Evolutionary conservation across 345 rosid genomes (phyloP), one percentile per base, ranked within the genome.

Genomic region (Theobroma cacao): DNA sequence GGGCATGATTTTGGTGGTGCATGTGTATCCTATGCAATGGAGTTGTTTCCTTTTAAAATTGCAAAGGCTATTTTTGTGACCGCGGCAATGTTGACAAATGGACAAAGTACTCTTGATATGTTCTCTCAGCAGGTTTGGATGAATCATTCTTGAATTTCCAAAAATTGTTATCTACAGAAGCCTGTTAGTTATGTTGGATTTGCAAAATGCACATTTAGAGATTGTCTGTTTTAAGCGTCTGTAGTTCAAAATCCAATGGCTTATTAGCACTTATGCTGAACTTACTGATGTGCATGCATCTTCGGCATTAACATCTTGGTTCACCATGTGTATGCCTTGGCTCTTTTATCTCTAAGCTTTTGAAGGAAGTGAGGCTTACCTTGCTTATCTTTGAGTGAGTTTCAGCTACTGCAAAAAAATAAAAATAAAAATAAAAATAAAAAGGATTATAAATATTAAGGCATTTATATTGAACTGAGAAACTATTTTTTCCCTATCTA

Each of bases 1-100:
- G 98, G 98, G 45, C 99, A 94, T 14, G 98, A 96, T 85, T 89
- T 96, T 77, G 99, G 98, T 61, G 99, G 99, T 70, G 91, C 97
- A 52, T 94, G 99, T 75, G 72, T 91, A 72, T 91, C 97, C 9
- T 90, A 90, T 72, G 95, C 89, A 55, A 90, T 94, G 98, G 99
- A 96, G 86, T 75, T 89, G 78, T 92, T 91, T 87, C 95, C 98
- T 77, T 63, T 41, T 10, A 94, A 84, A 88, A 77, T 91, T 62
- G 86, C 94, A 2, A 96, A 91, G 86, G 95, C 98, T 59, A 77
- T 92, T 72, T 96, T 83, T 77, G 75, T 94, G 56, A 94, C 97
- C 38, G 99, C 99, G 14, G 87, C 97, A 28, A 92, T 96, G 99
- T 80, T 92, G 58, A 85, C 77, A 9, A 79, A 88, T 81, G 93